Conservation (phyloP, 2,329 filamentous ascomycete genomes). For the Monilinia polystroma region DNA sequence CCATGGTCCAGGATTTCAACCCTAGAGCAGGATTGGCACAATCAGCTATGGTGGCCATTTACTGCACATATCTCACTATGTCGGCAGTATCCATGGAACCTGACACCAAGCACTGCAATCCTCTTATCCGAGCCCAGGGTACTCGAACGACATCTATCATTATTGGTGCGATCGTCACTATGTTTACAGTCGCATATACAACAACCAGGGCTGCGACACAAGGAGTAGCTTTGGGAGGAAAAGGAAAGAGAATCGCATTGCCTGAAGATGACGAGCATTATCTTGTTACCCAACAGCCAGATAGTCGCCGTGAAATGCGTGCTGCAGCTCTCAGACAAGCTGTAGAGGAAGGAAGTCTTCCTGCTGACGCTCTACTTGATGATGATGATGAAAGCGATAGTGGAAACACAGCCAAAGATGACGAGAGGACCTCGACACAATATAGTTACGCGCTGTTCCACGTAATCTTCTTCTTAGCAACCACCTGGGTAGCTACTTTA, state of each 20-base stretch:
- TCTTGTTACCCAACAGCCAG: slow-evolving; percentile 82
- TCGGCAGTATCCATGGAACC: slow-evolving; percentile 98
- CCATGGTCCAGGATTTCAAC: slow-evolving; percentile 86
- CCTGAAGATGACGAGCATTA: slow-evolving; percentile 79
- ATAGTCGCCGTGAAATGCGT: slow-evolving; percentile 81
- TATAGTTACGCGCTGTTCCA: slow-evolving; percentile 98
- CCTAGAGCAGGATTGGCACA: slow-evolving; percentile 94
- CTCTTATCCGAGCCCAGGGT: slow-evolving; percentile 78
- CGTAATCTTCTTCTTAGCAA: slow-evolving; percentile 95
- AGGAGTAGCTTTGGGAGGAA: slow-evolving; percentile 70
- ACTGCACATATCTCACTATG: slow-evolving; percentile 98
- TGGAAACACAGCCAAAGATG: slow-evolving; percentile 68
- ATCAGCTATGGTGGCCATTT: slow-evolving; percentile 93
- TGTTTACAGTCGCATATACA: slow-evolving; percentile 95
- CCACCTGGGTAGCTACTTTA: slow-evolving; percentile 91
- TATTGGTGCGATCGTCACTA: slow-evolving; percentile 90
- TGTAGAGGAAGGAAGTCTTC: slow-evolving; percentile 87
- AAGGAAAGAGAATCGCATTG: slow-evolving; percentile 58
- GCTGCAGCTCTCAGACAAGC: slow-evolving; percentile 87
- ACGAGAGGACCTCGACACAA: slow-evolving; percentile 85
- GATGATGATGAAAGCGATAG: slow-evolving; percentile 62
- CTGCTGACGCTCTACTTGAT: slow-evolving; percentile 81
- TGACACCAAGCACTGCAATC: slow-evolving; percentile 92
- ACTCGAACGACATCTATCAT: slow-evolving; percentile 89
- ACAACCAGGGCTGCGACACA: slow-evolving; percentile 95